A percentile compares a stretch with the other conserved stretches of the same genome.
phyloP scores from a whole-genome alignment of 345 rosid species.

The Adansonia digitata region DNA sequence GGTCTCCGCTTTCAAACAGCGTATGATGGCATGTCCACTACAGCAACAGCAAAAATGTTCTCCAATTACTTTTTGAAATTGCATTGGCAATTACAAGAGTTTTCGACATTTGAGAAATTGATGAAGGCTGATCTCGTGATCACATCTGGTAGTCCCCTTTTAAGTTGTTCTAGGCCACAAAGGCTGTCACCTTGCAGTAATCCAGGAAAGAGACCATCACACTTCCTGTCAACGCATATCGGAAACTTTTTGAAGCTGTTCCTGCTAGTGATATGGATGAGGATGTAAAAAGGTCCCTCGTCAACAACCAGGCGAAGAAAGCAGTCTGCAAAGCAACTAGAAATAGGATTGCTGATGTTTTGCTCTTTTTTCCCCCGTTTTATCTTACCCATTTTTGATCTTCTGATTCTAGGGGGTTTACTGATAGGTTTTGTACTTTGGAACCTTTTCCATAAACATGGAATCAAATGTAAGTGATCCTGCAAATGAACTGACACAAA shows the following conservation, averaged over 20 bases:
- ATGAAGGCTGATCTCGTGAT: not conserved
- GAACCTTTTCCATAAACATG: constrained; percentile 15
- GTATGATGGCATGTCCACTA: too few relatives aligned
- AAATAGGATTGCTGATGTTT: not conserved
- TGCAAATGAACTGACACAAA: not conserved
- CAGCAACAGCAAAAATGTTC: too few relatives aligned
- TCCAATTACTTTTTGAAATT: not conserved
- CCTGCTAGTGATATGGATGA: not conserved
- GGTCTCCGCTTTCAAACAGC: too few relatives aligned
- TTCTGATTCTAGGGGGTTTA: constrained; percentile 1
- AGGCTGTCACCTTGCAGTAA: not conserved
- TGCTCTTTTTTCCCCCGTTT: not conserved
- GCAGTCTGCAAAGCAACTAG: not conserved
- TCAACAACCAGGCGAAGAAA: not conserved
- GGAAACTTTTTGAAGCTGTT: constrained; percentile 8
- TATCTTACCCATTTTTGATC: not conserved
- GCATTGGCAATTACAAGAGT: constrained; percentile 4
- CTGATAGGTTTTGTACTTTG: not conserved
- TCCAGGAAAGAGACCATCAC: not conserved
- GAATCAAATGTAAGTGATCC: not conserved
- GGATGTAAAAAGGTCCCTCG: not conserved
- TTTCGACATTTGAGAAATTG: not conserved
- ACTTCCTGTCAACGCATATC: not conserved
- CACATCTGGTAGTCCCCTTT: not conserved
- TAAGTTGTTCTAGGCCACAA: not conserved